Evolutionary conservation across 805 yeast species (phyloP), one percentile per base, ranked within the genome.

Genomic region (Ogataea saltuana): DNA sequence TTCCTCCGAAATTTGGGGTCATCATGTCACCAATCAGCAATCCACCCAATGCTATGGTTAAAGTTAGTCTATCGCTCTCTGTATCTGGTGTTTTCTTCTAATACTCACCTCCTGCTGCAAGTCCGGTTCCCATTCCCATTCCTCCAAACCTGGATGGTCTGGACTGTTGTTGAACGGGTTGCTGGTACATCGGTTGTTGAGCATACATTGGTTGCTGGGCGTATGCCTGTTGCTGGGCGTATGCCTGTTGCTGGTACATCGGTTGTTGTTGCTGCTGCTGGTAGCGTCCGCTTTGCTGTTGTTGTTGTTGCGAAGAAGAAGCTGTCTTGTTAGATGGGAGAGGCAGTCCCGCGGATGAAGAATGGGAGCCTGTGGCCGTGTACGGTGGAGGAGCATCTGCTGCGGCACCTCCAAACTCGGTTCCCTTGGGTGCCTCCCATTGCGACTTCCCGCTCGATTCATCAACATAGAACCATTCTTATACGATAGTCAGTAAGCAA

Each of bases 351-450:
- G 44, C 9, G 6, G 42, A 40, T 15, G 23, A 28, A 18, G 39
- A 33, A 28, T 34, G 46, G 8, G 53, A 30, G n/a, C 13, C 12
- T 26, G 35, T 20, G 9, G 36, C n/a, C 4, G 13, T 13, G 33
- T 57, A 55, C n/a, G 60, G 51, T 12, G 83, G 81, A 2, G 71
- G 70, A 3, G 56, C 63, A 7, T 54, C 65, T 4, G 56, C 62
- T 6, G 54, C 64, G 3, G 45, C 55, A 4, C 49, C 42, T 8
- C 67, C 63, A 59, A 76, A 75, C 1, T 53, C 60, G 0, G 87
- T 78, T 1, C 84, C 84, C 9, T 48, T 45, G 12, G 97, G 97
- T 11, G 81, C 79, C 41, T 87, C 96, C 98, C 98, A 91, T 63
- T 89, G 97, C 0, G 96, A 87, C 52, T 78, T 70, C 46, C 85